A percentile compares a stretch with the other conserved stretches of the same genome.
These are phyloP conservation scores for Monosporascus sp. DNA, from an alignment of 2,329 filamentous ascomycete species.

Conservation along the genomic window DNA sequence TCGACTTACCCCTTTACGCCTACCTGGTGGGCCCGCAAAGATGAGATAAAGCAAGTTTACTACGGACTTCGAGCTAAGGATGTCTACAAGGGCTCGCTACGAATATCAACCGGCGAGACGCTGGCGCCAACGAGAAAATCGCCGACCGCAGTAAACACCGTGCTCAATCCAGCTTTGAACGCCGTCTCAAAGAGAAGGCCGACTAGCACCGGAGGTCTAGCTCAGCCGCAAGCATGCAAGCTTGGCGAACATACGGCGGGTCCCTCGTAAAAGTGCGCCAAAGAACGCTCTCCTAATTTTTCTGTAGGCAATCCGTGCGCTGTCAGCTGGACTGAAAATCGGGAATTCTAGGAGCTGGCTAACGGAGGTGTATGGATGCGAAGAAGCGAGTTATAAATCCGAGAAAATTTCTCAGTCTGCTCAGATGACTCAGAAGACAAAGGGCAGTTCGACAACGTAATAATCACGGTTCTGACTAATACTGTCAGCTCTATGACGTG, in stretches of 20 bases:
- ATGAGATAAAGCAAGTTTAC: background rate
- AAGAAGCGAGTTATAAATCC: slow-evolving; percentile 1
- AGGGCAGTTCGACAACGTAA: background rate
- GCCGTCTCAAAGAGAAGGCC: too few species aligned
- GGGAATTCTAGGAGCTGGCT: slow-evolving; percentile 13
- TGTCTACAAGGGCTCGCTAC: background rate
- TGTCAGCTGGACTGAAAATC: slow-evolving; percentile 13
- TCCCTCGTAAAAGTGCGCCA: background rate
- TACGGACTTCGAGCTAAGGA: background rate
- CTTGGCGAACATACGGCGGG: background rate
- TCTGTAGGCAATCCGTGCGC: background rate
- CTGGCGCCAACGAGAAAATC: background rate
- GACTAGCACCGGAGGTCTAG: background rate
- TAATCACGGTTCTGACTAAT: too few species aligned
- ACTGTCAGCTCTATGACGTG: too few species aligned
- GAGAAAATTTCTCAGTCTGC: slow-evolving; percentile 8
- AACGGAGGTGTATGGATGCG: slow-evolving; percentile 4
- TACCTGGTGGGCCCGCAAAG: background rate
- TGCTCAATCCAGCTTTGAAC: background rate
- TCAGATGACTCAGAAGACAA: background rate
- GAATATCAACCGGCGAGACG: background rate
- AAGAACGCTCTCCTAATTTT: background rate
- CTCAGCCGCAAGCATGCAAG: background rate
- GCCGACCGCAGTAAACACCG: background rate
- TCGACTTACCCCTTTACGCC: background rate